These are phyloP conservation scores for Tothia fuscella DNA, from an alignment of 2,329 filamentous ascomycete genomes.

Conservation along the genomic window DNA sequence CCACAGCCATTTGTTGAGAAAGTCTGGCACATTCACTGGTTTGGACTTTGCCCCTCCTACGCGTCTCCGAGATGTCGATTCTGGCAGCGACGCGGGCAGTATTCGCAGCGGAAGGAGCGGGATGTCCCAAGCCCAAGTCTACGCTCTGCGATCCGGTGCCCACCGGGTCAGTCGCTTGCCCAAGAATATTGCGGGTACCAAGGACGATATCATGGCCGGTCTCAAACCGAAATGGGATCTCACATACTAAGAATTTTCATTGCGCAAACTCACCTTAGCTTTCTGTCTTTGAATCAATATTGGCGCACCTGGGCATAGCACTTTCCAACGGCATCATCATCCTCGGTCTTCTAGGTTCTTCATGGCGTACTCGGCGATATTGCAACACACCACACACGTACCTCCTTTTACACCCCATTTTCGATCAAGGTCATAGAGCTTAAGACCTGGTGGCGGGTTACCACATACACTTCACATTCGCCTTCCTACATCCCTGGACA, in stretches of 20 bases:
- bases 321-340: no score
- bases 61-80: slow-evolving; percentile 46
- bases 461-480: no score
- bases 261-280: no score
- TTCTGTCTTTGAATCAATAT: no score
- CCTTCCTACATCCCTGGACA: no score
- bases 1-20: slow-evolving; percentile 56
- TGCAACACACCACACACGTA: no score
- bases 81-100: slow-evolving; percentile 34
- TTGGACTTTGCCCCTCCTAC: slow-evolving; percentile 73
- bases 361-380: no score
- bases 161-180: slow-evolving; percentile 80
- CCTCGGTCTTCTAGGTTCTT: no score
- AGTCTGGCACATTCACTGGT: slow-evolving; percentile 64
- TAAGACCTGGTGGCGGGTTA: no score
- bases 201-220: slow-evolving; percentile 50
- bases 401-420: no score
- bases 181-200: slow-evolving; percentile 67
- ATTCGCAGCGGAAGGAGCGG: slow-evolving; percentile 63
- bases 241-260: not conserved
- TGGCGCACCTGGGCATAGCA: no score
- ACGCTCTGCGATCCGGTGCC: slow-evolving; percentile 68
- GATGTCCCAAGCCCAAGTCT: slow-evolving; percentile 56
- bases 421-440: no score
- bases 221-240: slow-evolving; percentile 44